Conservation (phyloP, 1,139 yeast genomes). For the Hyphopichia wangnamkhiaoensis region DNA sequence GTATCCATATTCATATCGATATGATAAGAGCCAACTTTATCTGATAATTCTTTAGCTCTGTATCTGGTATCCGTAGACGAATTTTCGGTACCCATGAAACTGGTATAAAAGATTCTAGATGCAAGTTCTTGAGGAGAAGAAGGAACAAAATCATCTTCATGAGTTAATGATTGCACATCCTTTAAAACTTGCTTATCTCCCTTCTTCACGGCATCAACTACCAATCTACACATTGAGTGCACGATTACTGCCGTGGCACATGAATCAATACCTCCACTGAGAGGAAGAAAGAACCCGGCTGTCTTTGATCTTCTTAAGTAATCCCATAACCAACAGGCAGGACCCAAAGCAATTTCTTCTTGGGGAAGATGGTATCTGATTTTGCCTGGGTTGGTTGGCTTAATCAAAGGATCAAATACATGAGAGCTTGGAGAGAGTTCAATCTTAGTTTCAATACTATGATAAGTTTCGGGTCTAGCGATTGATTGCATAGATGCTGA, state of each 20-base stretch:
- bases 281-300: constrained; percentile 88
- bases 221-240: constrained; percentile 89
- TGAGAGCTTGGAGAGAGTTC: constrained; percentile 60
- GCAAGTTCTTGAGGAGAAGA: constrained; percentile 75
- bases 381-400: constrained; percentile 56
- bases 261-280: constrained; percentile 96
- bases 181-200: constrained; percentile 73
- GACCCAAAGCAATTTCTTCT: constrained; percentile 96
- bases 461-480: constrained; percentile 49
- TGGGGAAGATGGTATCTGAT: constrained; percentile 78
- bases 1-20: constrained; percentile 89
- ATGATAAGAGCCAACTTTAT: constrained; percentile 82
- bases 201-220: constrained; percentile 61
- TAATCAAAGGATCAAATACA: constrained; percentile 61
- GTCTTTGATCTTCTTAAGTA: constrained; percentile 86
- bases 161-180: constrained; percentile 70
- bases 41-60: constrained; percentile 80
- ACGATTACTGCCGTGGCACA: constrained; percentile 97
- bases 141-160: constrained; percentile 63
- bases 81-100: constrained; percentile 94
- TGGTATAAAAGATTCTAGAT: constrained; percentile 73
- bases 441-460: constrained; percentile 60
- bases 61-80: constrained; percentile 83
- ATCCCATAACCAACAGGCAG: constrained; percentile 99
- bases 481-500: constrained; percentile 82